phyloP scores from a whole-genome alignment of 768 basidiomycete genomes.

The Phanerochaete carnosa region DNA sequence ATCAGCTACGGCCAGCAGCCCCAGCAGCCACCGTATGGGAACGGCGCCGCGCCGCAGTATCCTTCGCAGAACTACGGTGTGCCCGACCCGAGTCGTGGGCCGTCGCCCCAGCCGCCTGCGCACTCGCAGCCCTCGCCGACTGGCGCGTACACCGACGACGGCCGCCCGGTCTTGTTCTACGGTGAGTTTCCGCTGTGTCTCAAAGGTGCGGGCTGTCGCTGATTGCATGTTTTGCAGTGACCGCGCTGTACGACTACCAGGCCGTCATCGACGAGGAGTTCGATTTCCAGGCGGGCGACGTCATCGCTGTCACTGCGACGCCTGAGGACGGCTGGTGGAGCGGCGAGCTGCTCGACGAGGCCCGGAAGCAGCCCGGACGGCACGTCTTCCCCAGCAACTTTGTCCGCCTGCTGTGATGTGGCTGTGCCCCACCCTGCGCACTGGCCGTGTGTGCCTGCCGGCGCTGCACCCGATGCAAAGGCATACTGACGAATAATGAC shows the following conservation, averaged over 20 bases:
- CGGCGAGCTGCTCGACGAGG: conserved; percentile 80
- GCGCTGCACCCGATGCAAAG: no score
- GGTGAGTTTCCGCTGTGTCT: conserved; percentile 44
- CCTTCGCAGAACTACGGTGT: not conserved
- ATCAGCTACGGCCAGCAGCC: not conserved
- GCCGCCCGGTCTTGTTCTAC: conserved; percentile 81
- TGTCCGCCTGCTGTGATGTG: conserved; percentile 58
- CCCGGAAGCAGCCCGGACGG: conserved; percentile 62
- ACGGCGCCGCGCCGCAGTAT: not conserved
- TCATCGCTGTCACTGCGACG: conserved; percentile 91
- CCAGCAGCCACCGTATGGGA: not conserved
- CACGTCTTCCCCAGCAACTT: conserved; percentile 90
- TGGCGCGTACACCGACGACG: conserved; percentile 79
- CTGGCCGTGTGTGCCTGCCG: no score
- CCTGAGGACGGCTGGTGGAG: conserved; percentile 99
- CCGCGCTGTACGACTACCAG: conserved; percentile 84
- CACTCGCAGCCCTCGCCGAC: conserved; percentile 44
- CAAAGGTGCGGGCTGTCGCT: not conserved
- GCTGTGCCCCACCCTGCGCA: no score
- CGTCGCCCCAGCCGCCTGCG: conserved; percentile 16
- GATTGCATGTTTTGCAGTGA: conserved; percentile 46
- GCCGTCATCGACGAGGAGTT: conserved; percentile 92
- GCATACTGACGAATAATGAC: no score
- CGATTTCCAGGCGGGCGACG: conserved; percentile 92
- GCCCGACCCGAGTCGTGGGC: not conserved